Conservation (phyloP, 148 eudicot species). For the Agrostemma githago region DNA sequence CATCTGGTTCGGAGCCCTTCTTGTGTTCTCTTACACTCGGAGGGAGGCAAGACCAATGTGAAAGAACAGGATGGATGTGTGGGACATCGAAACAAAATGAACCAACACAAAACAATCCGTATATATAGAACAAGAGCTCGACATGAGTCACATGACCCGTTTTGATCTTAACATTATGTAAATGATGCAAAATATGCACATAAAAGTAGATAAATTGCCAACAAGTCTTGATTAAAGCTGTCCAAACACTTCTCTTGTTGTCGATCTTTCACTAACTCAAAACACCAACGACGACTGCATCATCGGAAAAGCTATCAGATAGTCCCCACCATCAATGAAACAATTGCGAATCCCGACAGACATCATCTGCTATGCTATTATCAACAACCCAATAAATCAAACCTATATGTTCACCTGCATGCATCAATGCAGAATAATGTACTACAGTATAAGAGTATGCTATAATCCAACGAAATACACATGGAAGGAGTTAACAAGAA, state of each 20-base stretch:
- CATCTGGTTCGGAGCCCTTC: too few relatives aligned
- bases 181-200: background rate
- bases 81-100: too few relatives aligned
- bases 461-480: background rate
- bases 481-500: background rate
- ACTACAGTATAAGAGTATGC: background rate
- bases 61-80: too few relatives aligned
- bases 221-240: background rate
- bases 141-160: background rate
- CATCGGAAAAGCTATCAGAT: constrained; percentile 1
- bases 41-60: too few relatives aligned
- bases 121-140: too few relatives aligned
- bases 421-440: background rate
- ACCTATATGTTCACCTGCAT: constrained; percentile 15
- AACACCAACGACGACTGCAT: background rate
- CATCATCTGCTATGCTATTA: constrained; percentile 18
- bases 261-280: background rate
- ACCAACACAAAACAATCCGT: too few relatives aligned
- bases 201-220: background rate
- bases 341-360: constrained; percentile 10
- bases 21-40: too few relatives aligned
- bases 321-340: background rate
- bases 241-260: background rate
- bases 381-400: constrained; percentile 14
- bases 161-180: background rate